phyloP scores from a whole-genome alignment of 1,284 basidiomycete genomes.

The Tylopilus sp. region DNA sequence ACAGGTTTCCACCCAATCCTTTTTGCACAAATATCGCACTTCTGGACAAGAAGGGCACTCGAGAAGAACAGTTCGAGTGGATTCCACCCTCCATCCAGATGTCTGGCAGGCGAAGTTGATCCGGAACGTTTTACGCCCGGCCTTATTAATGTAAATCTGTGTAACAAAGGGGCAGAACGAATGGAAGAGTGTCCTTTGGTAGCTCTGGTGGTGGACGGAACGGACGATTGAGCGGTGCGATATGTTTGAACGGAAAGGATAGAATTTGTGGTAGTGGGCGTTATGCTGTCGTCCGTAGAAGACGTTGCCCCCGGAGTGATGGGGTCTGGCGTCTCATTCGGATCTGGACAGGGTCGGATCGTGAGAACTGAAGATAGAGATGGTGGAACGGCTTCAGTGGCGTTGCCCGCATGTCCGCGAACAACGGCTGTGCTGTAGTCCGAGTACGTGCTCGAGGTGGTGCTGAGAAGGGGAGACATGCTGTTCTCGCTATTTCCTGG shows the following conservation, averaged over 20 bases:
- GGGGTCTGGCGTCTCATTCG: conserved; percentile 39
- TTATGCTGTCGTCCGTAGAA: conserved; percentile 28
- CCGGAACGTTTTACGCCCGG: conserved; percentile 55
- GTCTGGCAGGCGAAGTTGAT: conserved; percentile 30
- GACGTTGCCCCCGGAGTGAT: conserved; percentile 31
- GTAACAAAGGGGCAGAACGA: conserved; percentile 53
- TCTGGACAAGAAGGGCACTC: conserved; percentile 60
- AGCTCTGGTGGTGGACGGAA: conserved; percentile 56
- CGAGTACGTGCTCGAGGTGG: conserved; percentile 42
- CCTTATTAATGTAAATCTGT: conserved; percentile 82
- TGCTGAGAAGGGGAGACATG: conserved; percentile 55
- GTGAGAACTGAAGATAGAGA: conserved; percentile 71
- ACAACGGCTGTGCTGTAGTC: conserved; percentile 69
- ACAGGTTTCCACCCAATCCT: conserved; percentile 80
- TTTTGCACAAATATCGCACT: conserved; percentile 80
- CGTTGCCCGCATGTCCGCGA: conserved; percentile 41
- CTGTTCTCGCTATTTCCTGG: conserved; percentile 40
- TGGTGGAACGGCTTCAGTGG: conserved; percentile 42
- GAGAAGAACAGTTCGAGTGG: conserved; percentile 75
- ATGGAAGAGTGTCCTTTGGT: conserved; percentile 71
- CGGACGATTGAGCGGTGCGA: conserved; percentile 56
- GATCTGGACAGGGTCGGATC: conserved; percentile 52
- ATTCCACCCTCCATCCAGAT: conserved; percentile 52
- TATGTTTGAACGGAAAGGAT: conserved; percentile 61
- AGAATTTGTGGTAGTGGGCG: conserved; percentile 37